Base-by-base conservation (phyloP, 495 filamentous ascomycete genomes). In the Aspergillus funiculosus region DNA sequence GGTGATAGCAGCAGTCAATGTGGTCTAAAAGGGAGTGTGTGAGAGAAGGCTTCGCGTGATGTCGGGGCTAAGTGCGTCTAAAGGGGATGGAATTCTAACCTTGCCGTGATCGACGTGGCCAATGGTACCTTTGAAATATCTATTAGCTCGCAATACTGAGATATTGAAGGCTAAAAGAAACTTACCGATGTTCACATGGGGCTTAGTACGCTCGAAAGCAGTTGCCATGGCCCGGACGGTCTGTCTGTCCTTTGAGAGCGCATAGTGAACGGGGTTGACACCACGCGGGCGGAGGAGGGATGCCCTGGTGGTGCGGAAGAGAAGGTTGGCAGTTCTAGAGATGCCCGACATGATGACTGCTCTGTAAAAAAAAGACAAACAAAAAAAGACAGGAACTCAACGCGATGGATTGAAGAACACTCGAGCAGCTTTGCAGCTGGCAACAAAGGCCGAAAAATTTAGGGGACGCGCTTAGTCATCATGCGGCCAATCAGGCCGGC, bases 21-120 rank as follows among this genome's bases (percentile, higher is more conserved):
- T 96, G 43, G 92, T 98, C 92, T 96, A 63, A 56, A n/a, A 29
- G n/a, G 42, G 20, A 36, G 51, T 30, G 48, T 38, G 36, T 61
- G 51, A 48, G 68, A 37, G 35, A 48, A 50, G 46, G 61, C 59
- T 58, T 51, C 47, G 46, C 43, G 32, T 27, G 40, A 35, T 35
- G 49, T 44, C 54, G 57, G 40, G 35, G 25, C 45, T 30, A 30
- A 32, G 15, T 43, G 47, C 42, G 53, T 46, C 38, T 46, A 41
- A 46, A 52, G 25, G 25, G 43, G 39, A 52, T 43, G 30, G 32
- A 24, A 25, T 19, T 50, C 62, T 56, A 68, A 94, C 91, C 84
- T 98, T 98, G 74, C 92, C 92, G 71, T 98, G 92, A 79, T 98
- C 92, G 67, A 98, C 92, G 74, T 98, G 92, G 52, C 92, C 92